Base-by-base conservation (phyloP, 1,139 yeast species). In the Suhomyces atakaporum region DNA sequence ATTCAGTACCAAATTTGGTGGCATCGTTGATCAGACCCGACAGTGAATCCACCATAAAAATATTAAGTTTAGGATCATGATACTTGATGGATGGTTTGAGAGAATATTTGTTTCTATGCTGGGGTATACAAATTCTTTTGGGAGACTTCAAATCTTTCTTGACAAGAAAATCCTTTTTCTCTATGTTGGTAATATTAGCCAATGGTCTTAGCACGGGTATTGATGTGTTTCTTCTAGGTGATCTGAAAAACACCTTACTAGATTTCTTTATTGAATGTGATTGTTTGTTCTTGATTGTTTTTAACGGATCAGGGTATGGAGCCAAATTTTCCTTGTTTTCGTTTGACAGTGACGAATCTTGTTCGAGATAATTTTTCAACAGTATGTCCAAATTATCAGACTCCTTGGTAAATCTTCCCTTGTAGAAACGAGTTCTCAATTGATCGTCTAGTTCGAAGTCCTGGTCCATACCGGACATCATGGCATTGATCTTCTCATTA, bases 1-100 rank as follows among this genome's bases (percentile, higher is more conserved):
- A 69, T 54, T 83, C 90, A 2, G 90, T 84, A 2, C 88, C 92
- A 57, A 77, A 83, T 46, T 75, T 77, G 4, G 90, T 83, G 6
- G 90, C 90, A 52, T 84, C 90, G 45, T 73, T 75, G 14, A 80
- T 51, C 36, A 70, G 69, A 0, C 89, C 89, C 16, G 81, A 79
- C 54, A 82, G 77, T 2, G 89, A 76, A 45, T 81, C 84, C 25
- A 84, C 88, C 27, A 82, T 60, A 48, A 75, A 71, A 36, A 80
- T 80, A 46, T 47, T 70, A 35, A 46, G 46, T 21, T 43, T 40
- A 13, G 44, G 26, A 25, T 58, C 56, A 21, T 54, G 58, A 33
- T 61, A 49, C 43, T 66, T 72, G 19, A 79, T 55, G 9, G 69
- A 64, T 3, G 84, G 68, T 7, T 53, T 45, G 9, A 73, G 67